These are phyloP conservation scores for Leptodontidium sp. DNA, from an alignment of 2,329 filamentous ascomycete genomes.

Conservation along the genomic window DNA sequence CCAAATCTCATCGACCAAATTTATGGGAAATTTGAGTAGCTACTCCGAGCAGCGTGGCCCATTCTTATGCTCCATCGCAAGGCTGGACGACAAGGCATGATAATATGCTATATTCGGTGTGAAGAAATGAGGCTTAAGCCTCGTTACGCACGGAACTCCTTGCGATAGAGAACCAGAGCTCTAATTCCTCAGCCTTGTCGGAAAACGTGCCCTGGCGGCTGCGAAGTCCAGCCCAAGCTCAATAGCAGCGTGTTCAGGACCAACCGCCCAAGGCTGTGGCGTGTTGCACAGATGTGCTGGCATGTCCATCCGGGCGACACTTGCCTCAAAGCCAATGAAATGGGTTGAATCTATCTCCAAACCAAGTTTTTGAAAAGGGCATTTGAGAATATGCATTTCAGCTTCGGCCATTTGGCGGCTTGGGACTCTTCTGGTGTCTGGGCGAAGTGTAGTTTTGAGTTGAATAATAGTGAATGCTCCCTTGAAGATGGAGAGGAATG, in stretches of 20 bases:
- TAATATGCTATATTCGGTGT: neutral
- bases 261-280: neutral
- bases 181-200: neutral
- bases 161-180: neutral
- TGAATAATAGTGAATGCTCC: too few species aligned
- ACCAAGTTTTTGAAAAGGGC: neutral
- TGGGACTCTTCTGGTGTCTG: too few species aligned
- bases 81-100: neutral
- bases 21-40: too few species aligned
- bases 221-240: neutral
- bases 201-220: neutral
- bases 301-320: neutral
- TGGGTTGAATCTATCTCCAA: neutral
- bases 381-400: neutral
- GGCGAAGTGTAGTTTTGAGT: too few species aligned
- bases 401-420: neutral
- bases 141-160: neutral
- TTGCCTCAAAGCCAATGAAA: neutral
- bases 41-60: too few species aligned
- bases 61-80: neutral
- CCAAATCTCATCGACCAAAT: too few species aligned
- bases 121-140: neutral
- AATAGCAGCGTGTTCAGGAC: neutral
- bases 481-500: too few species aligned
- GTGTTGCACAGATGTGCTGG: conserved; percentile 4